These are phyloP conservation scores for Xylona heveae DNA, from an alignment of 495 filamentous ascomycete species.

Conservation along the genomic window DNA sequence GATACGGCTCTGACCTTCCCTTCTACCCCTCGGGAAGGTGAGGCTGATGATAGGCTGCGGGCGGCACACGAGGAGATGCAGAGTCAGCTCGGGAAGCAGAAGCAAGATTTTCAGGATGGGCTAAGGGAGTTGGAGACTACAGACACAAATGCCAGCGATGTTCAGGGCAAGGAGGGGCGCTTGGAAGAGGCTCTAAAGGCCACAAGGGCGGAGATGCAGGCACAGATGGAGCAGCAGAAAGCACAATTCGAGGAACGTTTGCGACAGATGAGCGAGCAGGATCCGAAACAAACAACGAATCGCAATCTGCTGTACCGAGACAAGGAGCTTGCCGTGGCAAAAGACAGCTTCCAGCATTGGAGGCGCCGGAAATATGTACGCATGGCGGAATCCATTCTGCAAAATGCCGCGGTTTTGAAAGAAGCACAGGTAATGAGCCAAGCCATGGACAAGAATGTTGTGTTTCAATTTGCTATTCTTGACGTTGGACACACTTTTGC, in stretches of 20 bases:
- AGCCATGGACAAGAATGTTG: slow-evolving; percentile 79
- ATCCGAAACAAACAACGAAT: too few species aligned
- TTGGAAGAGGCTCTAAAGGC: slow-evolving; percentile 70
- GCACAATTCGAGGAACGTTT: slow-evolving; percentile 28
- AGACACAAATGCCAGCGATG: slow-evolving; percentile 62
- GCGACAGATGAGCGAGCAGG: slow-evolving; percentile 50
- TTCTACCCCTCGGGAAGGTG: slow-evolving; percentile 64
- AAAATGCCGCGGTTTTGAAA: slow-evolving; percentile 71
- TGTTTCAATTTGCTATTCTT: slow-evolving; percentile 88
- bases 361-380: slow-evolving; percentile 66
- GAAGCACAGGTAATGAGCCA: slow-evolving; percentile 98
- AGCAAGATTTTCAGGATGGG: slow-evolving; percentile 62
- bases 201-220: slow-evolving; percentile 70
- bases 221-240: slow-evolving; percentile 16
- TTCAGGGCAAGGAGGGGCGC: slow-evolving; percentile 59
- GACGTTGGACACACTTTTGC: slow-evolving; percentile 72
- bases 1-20: slow-evolving; percentile 90
- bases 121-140: slow-evolving; percentile 55
- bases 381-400: slow-evolving; percentile 85
- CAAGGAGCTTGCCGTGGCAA: slow-evolving; percentile 48
- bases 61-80: slow-evolving; percentile 77
- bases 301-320: slow-evolving; percentile 35
- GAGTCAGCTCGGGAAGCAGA: slow-evolving; percentile 65
- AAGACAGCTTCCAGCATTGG: slow-evolving; percentile 49
- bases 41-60: slow-evolving; percentile 48